Conservation (phyloP, 2,329 filamentous ascomycete genomes). For the Coniochaeta prunicola region DNA sequence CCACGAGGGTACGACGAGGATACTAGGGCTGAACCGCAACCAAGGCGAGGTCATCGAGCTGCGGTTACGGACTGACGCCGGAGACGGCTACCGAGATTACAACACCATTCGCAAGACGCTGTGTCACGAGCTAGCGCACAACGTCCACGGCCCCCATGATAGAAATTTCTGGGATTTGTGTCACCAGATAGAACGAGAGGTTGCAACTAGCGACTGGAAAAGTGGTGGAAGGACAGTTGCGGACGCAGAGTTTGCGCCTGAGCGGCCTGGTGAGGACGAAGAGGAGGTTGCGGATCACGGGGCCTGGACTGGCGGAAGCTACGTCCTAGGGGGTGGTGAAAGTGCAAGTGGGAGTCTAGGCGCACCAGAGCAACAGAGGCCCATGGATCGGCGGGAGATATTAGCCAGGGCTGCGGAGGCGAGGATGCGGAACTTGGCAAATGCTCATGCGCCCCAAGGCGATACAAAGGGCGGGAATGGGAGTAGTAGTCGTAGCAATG, state of each 20-base stretch:
- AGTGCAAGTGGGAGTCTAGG: conserved; percentile 1
- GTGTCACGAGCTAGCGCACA: conserved; percentile 93
- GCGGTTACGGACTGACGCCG: conserved; percentile 82
- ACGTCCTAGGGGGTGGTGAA: conserved; percentile 14
- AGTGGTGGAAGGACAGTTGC: conserved; percentile 60
- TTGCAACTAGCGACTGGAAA: conserved; percentile 72
- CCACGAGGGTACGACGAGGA: conserved; percentile 66
- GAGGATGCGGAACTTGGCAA: conserved; percentile 8
- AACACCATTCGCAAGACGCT: conserved; percentile 84
- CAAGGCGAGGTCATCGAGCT: conserved; percentile 85
- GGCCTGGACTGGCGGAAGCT: conserved; percentile 15
- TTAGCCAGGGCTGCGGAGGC: conserved; percentile 14
- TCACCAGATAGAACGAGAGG: conserved; percentile 79
- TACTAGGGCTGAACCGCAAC: conserved; percentile 82
- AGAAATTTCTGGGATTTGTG: conserved; percentile 85
- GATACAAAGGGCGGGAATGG: background rate
- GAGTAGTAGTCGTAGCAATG: background rate
- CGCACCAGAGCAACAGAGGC: background rate
- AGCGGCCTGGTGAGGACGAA: conserved; percentile 3
- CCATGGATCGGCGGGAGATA: conserved; percentile 13
- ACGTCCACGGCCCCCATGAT: conserved; percentile 80
- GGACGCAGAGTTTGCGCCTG: conserved; percentile 25
- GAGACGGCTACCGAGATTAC: conserved; percentile 92
- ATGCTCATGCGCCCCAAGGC: background rate
- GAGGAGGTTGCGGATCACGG: conserved; percentile 15